phyloP scores from a whole-genome alignment of 2,329 filamentous ascomycete species.

The Dactylella cylindrospora region DNA sequence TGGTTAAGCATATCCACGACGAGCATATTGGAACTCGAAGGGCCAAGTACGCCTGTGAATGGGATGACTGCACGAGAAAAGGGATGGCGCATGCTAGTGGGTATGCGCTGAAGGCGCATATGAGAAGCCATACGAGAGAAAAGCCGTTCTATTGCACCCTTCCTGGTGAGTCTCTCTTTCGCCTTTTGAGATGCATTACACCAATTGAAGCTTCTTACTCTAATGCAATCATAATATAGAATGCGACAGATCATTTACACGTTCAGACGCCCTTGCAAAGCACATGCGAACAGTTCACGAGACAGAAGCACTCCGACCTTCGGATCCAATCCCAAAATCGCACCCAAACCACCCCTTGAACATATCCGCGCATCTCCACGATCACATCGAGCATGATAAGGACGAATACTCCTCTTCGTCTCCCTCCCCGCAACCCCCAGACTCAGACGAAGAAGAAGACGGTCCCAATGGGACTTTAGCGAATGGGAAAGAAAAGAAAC shows the following conservation, averaged over 20 bases:
- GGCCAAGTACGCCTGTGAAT: constrained; percentile 98
- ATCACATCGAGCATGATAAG: constrained; percentile 47
- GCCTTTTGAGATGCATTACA: not conserved
- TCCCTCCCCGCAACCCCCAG: constrained; percentile 18
- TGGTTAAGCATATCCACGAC: constrained; percentile 83
- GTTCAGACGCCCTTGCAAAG: constrained; percentile 92
- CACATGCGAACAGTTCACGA: constrained; percentile 99
- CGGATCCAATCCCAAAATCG: constrained; percentile 71
- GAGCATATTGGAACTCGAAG: constrained; percentile 90
- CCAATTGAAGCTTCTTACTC: not conserved
- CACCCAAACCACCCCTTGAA: constrained; percentile 56
- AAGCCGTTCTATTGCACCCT: constrained; percentile 97
- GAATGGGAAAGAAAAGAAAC: constrained; percentile 39
- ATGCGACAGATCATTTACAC: constrained; percentile 94
- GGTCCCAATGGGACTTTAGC: constrained; percentile 24
- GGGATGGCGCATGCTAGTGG: constrained; percentile 90
- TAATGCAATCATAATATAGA: constrained; percentile 60
- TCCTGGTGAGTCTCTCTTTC: constrained; percentile 65
- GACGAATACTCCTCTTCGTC: constrained; percentile 38
- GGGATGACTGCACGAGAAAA: constrained; percentile 85
- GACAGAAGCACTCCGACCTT: constrained; percentile 84
- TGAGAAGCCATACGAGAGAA: constrained; percentile 95
- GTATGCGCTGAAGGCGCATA: constrained; percentile 93
- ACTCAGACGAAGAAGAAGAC: constrained; percentile 27
- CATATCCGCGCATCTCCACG: constrained; percentile 50